Conservation (phyloP, 2,329 filamentous ascomycete species). For the Fusarium armeniacum region DNA sequence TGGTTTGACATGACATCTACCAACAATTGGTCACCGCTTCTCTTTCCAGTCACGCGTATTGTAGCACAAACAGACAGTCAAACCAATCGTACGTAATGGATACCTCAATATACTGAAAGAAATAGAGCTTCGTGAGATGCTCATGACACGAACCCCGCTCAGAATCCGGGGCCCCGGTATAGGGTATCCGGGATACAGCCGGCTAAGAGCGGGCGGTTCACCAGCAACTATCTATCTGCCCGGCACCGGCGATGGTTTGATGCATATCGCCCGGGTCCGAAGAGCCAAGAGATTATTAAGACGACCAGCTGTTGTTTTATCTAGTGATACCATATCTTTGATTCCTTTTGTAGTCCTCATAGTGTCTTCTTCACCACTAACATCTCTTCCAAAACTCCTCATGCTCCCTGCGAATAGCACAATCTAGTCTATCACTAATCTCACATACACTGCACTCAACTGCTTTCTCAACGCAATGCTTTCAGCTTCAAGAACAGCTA, state of each 20-base stretch:
- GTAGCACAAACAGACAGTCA: constrained; percentile 1
- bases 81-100: constrained; percentile 36
- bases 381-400: neutral
- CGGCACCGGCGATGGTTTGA: constrained; percentile 47
- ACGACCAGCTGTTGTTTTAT: constrained; percentile 12
- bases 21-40: constrained; percentile 17
- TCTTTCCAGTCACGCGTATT: constrained; percentile 23
- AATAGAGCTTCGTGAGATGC: constrained; percentile 22
- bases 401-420: no score
- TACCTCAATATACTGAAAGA: constrained; percentile 15
- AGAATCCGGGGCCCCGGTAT: constrained; percentile 32
- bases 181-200: constrained; percentile 47
- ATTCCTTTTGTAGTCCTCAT: neutral
- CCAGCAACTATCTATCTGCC: constrained; percentile 15
- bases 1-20: constrained; percentile 3
- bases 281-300: constrained; percentile 34
- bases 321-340: constrained; percentile 5
- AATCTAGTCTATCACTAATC: neutral
- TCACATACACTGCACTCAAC: constrained; percentile 29
- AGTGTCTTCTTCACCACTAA: neutral
- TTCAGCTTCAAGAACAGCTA: constrained; percentile 39
- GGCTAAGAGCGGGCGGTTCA: constrained; percentile 46
- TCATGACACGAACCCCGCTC: constrained; percentile 37
- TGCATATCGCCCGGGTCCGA: constrained; percentile 37
- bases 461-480: constrained; percentile 35